Base-by-base conservation (phyloP, 768 basidiomycete species). In the Dacryopinax spathularia region DNA sequence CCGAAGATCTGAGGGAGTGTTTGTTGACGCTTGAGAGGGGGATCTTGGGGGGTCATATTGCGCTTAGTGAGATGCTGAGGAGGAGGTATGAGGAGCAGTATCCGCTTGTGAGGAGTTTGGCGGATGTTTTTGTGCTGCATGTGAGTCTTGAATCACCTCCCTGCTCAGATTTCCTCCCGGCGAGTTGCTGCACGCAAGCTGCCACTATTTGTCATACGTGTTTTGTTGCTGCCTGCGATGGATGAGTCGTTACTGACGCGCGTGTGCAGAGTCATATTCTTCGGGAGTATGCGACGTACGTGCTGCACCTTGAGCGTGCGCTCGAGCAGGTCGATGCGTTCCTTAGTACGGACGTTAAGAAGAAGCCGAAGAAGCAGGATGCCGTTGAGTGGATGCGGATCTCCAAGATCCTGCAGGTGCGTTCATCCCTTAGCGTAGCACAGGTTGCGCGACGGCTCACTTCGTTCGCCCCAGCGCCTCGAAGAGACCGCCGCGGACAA, bases 81-180 rank as follows among this genome's bases (percentile, higher is more conserved):
- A 93, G 89, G 75, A 81, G 93, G 39, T 98, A 97, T 67, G 92
- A 95, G 63, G 91, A 96, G 68, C 94, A 97, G 68, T 98, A 89
- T 71, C 94, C 94, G 15, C 80, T 97, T 34, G 94, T 97, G 34
- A 81, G 94, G 61, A 89, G 87, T 31, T 80, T 97, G 36, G 93
- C 94, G 62, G 94, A 97, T 69, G 91, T 97, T n/a, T 97, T 97
- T 74, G 89, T 93, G 25, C 83, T 86, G 10, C 91, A 91, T 76
- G 93, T 95, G 72, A 75, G 88, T 80, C 60, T 20, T 61, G 25
- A 9, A 18, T 27, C 59, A 15, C 22, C 41, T 65, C 34, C 64
- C 64, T 65, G 59, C n/a, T 61, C 34, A 18, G 22, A 27, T 59
- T 33, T 65, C 60, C 2, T 60, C 16, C 3, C 43, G 16, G n/a